Conservation (phyloP, 106 monocot genomes). For the Dioscorea zingiberensis region DNA sequence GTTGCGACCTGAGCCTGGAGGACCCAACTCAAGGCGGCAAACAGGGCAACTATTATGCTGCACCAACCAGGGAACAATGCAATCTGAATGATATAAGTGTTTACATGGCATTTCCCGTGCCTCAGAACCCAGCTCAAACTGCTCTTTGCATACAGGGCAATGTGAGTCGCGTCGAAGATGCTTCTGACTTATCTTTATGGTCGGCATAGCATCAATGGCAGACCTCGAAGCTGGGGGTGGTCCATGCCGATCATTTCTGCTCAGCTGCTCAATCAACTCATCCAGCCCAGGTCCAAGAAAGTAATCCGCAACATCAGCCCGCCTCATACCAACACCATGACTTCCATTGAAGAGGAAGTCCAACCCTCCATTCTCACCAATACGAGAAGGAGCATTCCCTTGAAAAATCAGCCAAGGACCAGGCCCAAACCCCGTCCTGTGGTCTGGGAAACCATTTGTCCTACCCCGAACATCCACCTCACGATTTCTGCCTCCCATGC, state of each 20-base stretch:
- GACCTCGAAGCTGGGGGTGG: slow-evolving; percentile 69
- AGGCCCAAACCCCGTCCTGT: slow-evolving; percentile 26
- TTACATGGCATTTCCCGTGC: slow-evolving; percentile 83
- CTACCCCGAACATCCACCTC: slow-evolving; percentile 24
- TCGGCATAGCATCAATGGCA: slow-evolving; percentile 67
- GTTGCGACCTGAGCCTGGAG: slow-evolving; percentile 12
- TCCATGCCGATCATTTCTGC: slow-evolving; percentile 28
- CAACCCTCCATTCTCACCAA: slow-evolving; percentile 37
- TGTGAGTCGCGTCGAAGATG: slow-evolving; percentile 75
- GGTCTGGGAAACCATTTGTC: slow-evolving; percentile 15
- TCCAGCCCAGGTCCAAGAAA: slow-evolving; percentile 63
- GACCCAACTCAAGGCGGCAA: slow-evolving; percentile 62
- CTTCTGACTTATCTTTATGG: slow-evolving; percentile 55
- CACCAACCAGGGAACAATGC: slow-evolving; percentile 81
- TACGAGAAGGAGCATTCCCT: slow-evolving; percentile 34
- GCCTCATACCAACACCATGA: slow-evolving; percentile 24
- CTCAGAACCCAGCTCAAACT: slow-evolving; percentile 70
- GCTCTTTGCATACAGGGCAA: slow-evolving; percentile 85
- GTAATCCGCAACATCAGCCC: slow-evolving; percentile 40
- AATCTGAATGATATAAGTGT: slow-evolving; percentile 81
- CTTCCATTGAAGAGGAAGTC: slow-evolving; percentile 34
- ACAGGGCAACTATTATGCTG: slow-evolving; percentile 91
- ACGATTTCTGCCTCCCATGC: slow-evolving; percentile 21
- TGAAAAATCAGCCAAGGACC: slow-evolving; percentile 63
- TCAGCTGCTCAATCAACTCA: slow-evolving; percentile 56